Evolutionary conservation across 1,139 yeast species (phyloP).

Genomic region (Hemisphaericaspora xylanilytica): DNA sequence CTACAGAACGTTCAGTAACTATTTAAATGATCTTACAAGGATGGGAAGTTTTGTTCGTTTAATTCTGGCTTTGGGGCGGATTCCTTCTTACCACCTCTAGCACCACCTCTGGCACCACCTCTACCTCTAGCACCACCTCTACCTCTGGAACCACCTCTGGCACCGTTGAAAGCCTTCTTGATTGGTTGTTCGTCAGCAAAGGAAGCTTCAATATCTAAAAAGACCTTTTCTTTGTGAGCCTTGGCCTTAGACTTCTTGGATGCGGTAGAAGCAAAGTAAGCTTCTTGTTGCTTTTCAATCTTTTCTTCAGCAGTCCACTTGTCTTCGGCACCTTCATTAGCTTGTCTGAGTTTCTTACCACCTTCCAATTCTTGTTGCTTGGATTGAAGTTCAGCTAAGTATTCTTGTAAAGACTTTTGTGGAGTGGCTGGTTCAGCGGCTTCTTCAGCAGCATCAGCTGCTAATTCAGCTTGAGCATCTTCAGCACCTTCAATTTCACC

Average conservation of each 20-base stretch:
- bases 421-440: conserved; percentile 43
- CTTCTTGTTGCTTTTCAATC: conserved; percentile 57
- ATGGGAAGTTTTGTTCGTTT: conserved; percentile 64
- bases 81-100: conserved; percentile 19
- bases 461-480: conserved; percentile 54
- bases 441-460: conserved; percentile 36
- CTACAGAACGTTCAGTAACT: background rate
- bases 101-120: conserved; percentile 25
- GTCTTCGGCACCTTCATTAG: conserved; percentile 60
- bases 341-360: conserved; percentile 45
- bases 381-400: conserved; percentile 60
- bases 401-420: conserved; percentile 68
- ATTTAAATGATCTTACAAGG: conserved; percentile 31
- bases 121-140: conserved; percentile 31
- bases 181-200: conserved; percentile 49
- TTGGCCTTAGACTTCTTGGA: conserved; percentile 61
- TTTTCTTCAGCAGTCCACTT: conserved; percentile 64
- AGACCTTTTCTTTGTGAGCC: conserved; percentile 66
- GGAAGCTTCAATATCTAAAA: conserved; percentile 63
- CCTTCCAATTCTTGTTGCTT: conserved; percentile 48
- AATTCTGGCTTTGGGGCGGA: conserved; percentile 38
- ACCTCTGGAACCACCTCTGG: conserved; percentile 26
- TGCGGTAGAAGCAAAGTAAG: conserved; percentile 53
- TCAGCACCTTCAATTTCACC: conserved; percentile 64
- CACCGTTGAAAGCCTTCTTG: conserved; percentile 19